A percentile compares a stretch with the other conserved stretches of the same genome.
Conservation (phyloP, 805 yeast genomes). For the Kregervanrija pseudodelftensis region DNA sequence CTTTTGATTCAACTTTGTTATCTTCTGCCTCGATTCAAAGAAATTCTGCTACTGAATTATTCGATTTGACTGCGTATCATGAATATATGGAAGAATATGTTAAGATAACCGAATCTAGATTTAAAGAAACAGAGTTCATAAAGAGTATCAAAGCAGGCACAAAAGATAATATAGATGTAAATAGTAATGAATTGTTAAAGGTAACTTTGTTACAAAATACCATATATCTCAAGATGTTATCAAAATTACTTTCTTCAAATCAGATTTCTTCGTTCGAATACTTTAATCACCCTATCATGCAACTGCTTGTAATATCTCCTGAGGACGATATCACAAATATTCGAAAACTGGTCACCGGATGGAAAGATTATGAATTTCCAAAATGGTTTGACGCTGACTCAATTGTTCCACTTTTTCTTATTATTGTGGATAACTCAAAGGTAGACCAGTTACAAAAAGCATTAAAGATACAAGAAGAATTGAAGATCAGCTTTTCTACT, state of each 20-base stretch:
- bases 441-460: constrained; percentile 37
- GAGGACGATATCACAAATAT: constrained; percentile 49
- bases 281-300: constrained; percentile 78
- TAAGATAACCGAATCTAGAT: constrained; percentile 12
- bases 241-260: constrained; percentile 51
- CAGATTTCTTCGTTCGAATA: constrained; percentile 73
- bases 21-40: no score
- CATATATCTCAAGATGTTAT: constrained; percentile 50
- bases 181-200: no score
- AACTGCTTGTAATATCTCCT: constrained; percentile 59
- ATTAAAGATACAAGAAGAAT: constrained; percentile 24
- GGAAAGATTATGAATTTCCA: constrained; percentile 43
- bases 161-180: no score
- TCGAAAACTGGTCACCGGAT: constrained; percentile 47
- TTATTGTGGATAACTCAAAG: constrained; percentile 40
- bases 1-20: not conserved
- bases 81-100: constrained; percentile 16
- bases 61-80: constrained; percentile 12
- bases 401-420: constrained; percentile 44
- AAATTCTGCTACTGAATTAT: constrained; percentile 16
- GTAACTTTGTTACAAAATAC: constrained; percentile 31
- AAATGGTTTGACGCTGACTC: constrained; percentile 62
- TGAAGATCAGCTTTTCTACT: constrained; percentile 14
- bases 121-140: constrained; percentile 3
- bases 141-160: not conserved